Evolutionary conservation across 768 basidiomycete species (phyloP), one percentile per base, ranked within the genome.

Genomic region (Crassisporium funariophilum): DNA sequence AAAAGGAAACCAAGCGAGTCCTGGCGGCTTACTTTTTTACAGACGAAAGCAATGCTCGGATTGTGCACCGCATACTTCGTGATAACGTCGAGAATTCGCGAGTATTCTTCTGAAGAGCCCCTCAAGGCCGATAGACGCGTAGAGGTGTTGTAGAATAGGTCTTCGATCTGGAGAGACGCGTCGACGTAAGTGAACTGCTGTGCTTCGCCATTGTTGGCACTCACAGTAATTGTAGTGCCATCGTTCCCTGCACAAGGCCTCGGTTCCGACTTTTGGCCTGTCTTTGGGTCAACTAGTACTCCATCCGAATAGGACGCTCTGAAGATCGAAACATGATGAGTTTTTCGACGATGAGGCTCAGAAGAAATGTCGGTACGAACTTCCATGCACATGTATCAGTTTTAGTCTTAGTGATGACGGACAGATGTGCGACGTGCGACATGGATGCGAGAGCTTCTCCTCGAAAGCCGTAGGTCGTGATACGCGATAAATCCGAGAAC

Each of bases 361-460:
- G 4, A 48, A 15, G 24, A 15, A 17, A 35, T 17, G 27, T n/a
- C 12, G 20, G 15, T 20, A 69, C 94, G 64, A 61, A 97, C 95
- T 86, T 97, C 91, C 92, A 98, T 4, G 93, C 95, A 65, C 88
- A 92, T 2, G 75, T 67, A 31, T 93, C 91, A 0, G 72, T 59
- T 60, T 81, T 88, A 0, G 88, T 92, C 72, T 98, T 98, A 4
- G 93, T 97, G n/a, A 89, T 70, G 8, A 98, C 88, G 13, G 83
- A 82, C 45, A 99, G 73, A 63, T 88, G 89, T 1, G 94, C 85
- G 31, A 95, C 91, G 67, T 97, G 93, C 4, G 92, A 95, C 49
- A 99, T 91, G 10, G 92, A 95, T 2, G 95, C 97, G 38, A 99
- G 70, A 0, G 97, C 97, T 69, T 99, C 97, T 21, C 97, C 95